Percentiles rank a stretch among this genome's conserved stretches.
phyloP scores from a whole-genome alignment of 371 early-diverging fungal genomes.

The Apophysomyces sp. region DNA sequence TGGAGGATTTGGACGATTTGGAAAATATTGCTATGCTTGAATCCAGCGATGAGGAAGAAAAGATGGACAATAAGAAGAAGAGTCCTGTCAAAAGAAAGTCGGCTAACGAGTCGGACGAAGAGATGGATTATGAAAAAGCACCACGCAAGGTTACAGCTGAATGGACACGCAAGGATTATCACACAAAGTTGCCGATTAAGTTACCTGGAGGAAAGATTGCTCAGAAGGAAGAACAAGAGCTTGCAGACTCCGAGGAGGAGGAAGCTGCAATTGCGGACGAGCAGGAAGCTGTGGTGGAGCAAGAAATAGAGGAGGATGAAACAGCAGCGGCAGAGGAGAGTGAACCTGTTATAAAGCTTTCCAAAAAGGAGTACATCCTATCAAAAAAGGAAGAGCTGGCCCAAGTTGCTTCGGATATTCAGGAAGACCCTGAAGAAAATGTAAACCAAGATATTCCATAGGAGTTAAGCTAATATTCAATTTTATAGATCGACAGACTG shows the following conservation, averaged over 20 bases:
- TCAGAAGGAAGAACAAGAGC: constrained; percentile 24
- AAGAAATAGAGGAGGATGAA: constrained; percentile 12
- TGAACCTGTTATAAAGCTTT: constrained; percentile 13
- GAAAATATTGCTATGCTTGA: constrained; percentile 18
- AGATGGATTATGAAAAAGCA: constrained; percentile 62
- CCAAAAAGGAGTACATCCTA: constrained; percentile 58
- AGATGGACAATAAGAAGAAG: constrained; percentile 7
- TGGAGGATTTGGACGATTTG: constrained; percentile 20
- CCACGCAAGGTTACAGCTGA: constrained; percentile 54
- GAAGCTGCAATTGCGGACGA: constrained; percentile 8
- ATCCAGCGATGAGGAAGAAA: constrained; percentile 11
- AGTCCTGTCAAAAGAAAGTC: not conserved
- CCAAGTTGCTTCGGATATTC: constrained; percentile 65
- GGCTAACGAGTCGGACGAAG: constrained; percentile 51
- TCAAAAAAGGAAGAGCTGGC: constrained; percentile 81
- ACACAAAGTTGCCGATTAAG: constrained; percentile 63
- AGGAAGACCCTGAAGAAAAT: constrained; percentile 80
- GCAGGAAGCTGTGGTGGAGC: constrained; percentile 9
- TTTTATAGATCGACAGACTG: constrained; percentile 53
- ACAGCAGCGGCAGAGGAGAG: constrained; percentile 7
- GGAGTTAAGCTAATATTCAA: not conserved
- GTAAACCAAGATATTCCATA: constrained; percentile 22
- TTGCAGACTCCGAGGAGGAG: constrained; percentile 20
- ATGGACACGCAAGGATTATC: constrained; percentile 54
- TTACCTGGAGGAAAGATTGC: constrained; percentile 57